Conservation (phyloP, 139 green algal species). For the Picochlorum sp. region DNA sequence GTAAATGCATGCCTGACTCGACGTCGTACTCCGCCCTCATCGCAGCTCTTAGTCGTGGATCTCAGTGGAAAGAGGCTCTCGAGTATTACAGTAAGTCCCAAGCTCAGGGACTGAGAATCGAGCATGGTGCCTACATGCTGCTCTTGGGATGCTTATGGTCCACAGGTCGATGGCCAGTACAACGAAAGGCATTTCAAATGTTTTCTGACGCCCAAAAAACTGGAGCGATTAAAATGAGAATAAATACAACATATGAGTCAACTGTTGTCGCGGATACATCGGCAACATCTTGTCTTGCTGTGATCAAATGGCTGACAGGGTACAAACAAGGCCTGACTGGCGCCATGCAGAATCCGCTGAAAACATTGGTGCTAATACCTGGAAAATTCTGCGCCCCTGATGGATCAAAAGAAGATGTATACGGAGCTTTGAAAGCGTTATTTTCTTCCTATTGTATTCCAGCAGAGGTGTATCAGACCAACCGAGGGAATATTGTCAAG, state of each 20-base stretch:
- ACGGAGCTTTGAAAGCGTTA: not conserved
- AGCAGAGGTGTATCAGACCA: conserved; percentile 2
- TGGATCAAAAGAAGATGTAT: conserved; percentile 5
- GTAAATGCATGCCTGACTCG: conserved; percentile 60
- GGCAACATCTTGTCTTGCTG: not conserved
- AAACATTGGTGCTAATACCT: conserved; percentile 6
- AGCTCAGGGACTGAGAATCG: conserved; percentile 25
- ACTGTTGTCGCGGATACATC: conserved; percentile 15
- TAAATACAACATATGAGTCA: not conserved
- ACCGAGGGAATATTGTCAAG: conserved; percentile 7
- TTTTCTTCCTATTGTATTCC: conserved; percentile 14
- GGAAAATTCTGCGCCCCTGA: conserved; percentile 22
- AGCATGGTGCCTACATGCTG: conserved; percentile 71
- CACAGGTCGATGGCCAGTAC: conserved; percentile 53
- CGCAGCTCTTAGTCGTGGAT: conserved; percentile 36
- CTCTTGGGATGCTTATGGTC: conserved; percentile 68
- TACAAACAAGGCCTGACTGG: conserved; percentile 2
- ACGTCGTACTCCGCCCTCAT: conserved; percentile 71
- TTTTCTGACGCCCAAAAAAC: conserved; percentile 3
- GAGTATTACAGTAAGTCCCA: conserved; percentile 11
- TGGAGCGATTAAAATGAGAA: conserved; percentile 17
- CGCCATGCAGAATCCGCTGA: not conserved
- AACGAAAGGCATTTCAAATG: conserved; percentile 23
- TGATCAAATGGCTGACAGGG: conserved; percentile 18
- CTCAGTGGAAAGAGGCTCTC: conserved; percentile 23